Percentiles rank a stretch among this genome's conserved stretches.
phyloP scores from a whole-genome alignment of 495 filamentous ascomycete species.

The Glonium stellatum region DNA sequence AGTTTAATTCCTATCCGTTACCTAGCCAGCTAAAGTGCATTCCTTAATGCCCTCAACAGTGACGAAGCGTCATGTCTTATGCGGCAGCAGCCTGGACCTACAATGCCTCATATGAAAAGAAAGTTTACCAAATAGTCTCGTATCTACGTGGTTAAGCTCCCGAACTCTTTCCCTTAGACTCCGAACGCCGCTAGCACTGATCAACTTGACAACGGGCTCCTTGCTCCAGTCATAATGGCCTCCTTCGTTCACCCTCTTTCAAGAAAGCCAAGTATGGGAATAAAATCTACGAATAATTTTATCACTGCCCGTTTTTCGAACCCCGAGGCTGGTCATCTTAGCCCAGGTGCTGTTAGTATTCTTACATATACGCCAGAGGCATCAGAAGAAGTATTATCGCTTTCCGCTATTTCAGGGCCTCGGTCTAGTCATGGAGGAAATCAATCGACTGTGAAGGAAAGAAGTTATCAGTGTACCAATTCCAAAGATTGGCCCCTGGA shows the following conservation, averaged over 20 bases:
- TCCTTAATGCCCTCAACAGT: conserved; percentile 5
- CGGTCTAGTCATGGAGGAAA: neutral
- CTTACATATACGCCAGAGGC: conserved; percentile 8
- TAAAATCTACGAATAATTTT: neutral
- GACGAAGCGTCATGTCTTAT: neutral
- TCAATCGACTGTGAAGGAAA: neutral
- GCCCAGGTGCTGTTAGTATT: conserved; percentile 15
- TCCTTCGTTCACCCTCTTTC: neutral
- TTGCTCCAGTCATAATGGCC: neutral
- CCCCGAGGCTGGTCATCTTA: conserved; percentile 7
- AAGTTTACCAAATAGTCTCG: neutral
- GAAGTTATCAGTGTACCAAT: conserved; percentile 4
- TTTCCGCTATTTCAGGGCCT: conserved; percentile 3
- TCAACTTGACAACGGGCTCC: neutral
- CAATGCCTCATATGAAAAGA: neutral
- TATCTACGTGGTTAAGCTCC: neutral
- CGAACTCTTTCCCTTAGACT: neutral
- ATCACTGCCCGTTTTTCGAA: conserved; percentile 8
- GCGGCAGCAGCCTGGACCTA: neutral
- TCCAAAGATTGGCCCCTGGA: conserved; percentile 10
- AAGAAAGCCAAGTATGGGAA: neutral
- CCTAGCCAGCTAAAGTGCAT: conserved; percentile 19
- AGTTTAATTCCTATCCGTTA: conserved; percentile 5
- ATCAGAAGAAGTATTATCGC: conserved; percentile 16
- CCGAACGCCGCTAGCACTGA: neutral